Conservation (phyloP, 2,329 filamentous ascomycete genomes). For the Alternaria rosae region DNA sequence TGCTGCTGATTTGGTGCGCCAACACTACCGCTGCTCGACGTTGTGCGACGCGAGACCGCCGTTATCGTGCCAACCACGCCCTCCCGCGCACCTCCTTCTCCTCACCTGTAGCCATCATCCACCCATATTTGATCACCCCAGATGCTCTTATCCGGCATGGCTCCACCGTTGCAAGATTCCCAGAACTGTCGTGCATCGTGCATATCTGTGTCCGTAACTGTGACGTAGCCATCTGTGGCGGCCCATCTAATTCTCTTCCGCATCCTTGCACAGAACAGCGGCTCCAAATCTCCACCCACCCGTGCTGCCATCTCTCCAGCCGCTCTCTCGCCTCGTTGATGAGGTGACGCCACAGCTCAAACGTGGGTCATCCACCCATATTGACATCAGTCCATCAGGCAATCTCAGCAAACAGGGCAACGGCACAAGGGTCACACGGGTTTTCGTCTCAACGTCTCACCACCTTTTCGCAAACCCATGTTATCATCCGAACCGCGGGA, state of each 20-base stretch:
- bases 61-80: constrained; percentile 18
- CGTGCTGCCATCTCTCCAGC: background rate
- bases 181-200: background rate
- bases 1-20: background rate
- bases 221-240: constrained; percentile 20
- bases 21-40: background rate
- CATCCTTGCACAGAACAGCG: background rate
- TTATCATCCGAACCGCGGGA: background rate
- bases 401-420: constrained; percentile 11
- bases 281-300: background rate
- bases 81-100: constrained; percentile 11
- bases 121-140: constrained; percentile 1
- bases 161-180: background rate
- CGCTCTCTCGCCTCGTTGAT: background rate
- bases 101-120: constrained; percentile 6
- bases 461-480: constrained; percentile 2
- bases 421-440: background rate
- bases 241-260: constrained; percentile 1
- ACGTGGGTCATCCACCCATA: constrained; percentile 1
- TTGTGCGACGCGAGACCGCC: background rate
- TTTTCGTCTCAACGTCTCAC: constrained; percentile 7
- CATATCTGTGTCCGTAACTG: background rate
- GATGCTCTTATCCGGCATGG: background rate
- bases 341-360: constrained; percentile 12
- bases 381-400: background rate